Percentiles rank a stretch among this genome's conserved stretches.
Conservation (phyloP, 2,329 filamentous ascomycete genomes). For the Trichoderma guizhouense region DNA sequence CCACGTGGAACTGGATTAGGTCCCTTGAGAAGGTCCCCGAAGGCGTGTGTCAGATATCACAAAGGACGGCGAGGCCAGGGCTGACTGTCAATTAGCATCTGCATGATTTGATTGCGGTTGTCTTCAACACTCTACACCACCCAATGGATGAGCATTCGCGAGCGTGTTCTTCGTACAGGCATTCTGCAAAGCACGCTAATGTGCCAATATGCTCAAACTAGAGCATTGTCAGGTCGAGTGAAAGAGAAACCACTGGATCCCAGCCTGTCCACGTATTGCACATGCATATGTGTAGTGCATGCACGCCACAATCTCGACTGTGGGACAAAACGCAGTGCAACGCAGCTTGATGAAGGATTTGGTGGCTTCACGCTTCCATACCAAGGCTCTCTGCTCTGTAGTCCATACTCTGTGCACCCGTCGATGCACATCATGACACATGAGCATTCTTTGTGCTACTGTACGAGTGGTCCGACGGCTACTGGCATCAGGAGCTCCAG, state of each 20-base stretch:
- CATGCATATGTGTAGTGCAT: background rate
- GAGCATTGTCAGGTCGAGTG: background rate
- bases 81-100: background rate
- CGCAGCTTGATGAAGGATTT: background rate
- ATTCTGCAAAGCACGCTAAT: background rate
- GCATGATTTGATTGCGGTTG: background rate
- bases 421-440: background rate
- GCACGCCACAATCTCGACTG: background rate
- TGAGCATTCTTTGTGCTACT: background rate
- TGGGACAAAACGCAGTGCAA: background rate
- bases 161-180: background rate
- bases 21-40: background rate
- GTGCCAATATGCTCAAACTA: background rate
- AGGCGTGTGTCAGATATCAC: background rate
- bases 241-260: background rate
- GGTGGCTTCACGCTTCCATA: background rate
- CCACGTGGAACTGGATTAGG: constrained; percentile 1
- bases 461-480: background rate
- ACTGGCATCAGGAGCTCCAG: background rate
- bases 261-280: background rate
- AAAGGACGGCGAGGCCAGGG: background rate
- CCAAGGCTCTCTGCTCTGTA: background rate
- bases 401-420: background rate
- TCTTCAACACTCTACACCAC: background rate
- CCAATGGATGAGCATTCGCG: background rate